Evolutionary conservation across 768 basidiomycete genomes (phyloP).

Genomic region (Nidularia sp.): DNA sequence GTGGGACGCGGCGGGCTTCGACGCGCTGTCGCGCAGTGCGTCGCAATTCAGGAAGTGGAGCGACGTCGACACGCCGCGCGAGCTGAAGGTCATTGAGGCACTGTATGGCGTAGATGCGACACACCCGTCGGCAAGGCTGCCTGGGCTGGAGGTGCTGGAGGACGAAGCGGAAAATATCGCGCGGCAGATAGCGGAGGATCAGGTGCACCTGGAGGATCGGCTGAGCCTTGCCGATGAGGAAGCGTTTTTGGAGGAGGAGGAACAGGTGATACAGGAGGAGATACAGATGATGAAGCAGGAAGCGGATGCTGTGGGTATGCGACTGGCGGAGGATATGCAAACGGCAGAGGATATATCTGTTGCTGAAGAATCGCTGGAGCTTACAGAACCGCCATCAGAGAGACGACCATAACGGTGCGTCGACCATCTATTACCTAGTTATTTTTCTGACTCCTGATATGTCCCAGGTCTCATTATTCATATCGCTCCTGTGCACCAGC

Average conservation of each 20-base stretch:
- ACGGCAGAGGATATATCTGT: background rate
- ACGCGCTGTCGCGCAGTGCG: background rate
- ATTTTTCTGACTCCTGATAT: too few species aligned
- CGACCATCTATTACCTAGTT: too few species aligned
- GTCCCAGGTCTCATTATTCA: too few species aligned
- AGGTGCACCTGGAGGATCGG: background rate
- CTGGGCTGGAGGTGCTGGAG: conserved; percentile 44
- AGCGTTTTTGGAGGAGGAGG: background rate
- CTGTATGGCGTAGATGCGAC: conserved; percentile 44
- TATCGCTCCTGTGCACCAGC: too few species aligned
- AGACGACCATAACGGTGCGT: too few species aligned
- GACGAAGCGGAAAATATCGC: conserved; percentile 22
- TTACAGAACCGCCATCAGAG: too few species aligned
- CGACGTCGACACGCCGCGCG: conserved; percentile 21
- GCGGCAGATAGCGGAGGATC: background rate
- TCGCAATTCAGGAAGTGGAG: conserved; percentile 19
- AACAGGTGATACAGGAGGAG: background rate
- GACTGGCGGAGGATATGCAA: too few species aligned
- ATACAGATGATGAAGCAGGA: background rate
- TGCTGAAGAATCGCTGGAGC: too few species aligned
- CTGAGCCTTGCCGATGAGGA: background rate
- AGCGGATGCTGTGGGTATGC: too few species aligned
- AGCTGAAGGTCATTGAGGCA: conserved; percentile 43
- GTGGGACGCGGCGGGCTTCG: conserved; percentile 12
- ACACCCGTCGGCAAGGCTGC: conserved; percentile 18